phyloP scores from a whole-genome alignment of 257 asterid species.

The Petunia axillaris region DNA sequence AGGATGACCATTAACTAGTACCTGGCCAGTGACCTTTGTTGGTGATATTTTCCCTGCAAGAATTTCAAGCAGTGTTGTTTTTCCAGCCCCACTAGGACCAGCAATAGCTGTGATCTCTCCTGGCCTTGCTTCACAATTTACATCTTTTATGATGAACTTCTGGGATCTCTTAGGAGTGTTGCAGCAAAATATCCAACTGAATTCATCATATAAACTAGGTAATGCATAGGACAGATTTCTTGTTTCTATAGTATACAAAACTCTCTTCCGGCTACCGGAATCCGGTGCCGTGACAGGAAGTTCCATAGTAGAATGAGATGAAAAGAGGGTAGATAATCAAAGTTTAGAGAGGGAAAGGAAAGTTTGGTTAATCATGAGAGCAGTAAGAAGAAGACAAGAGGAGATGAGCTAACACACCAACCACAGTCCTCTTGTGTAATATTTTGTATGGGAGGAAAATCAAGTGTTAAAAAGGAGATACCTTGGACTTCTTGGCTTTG shows the following conservation, averaged over 20 bases:
- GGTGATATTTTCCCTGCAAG: constrained; percentile 67
- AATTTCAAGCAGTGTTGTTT: constrained; percentile 74
- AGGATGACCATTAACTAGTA: constrained; percentile 55
- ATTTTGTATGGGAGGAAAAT: constrained; percentile 45
- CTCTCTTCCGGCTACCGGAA: constrained; percentile 29
- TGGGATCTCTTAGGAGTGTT: constrained; percentile 33
- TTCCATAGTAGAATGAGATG: constrained; percentile 53
- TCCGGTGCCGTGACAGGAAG: constrained; percentile 50
- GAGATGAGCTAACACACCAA: constrained; percentile 82
- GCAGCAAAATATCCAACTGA: constrained; percentile 34
- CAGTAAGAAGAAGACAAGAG: constrained; percentile 27
- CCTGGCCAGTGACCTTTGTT: constrained; percentile 53
- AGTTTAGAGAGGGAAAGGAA: constrained; percentile 27
- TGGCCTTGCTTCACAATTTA: constrained; percentile 62
- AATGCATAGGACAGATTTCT: constrained; percentile 56
- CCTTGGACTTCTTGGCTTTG: not conserved
- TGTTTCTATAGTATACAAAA: constrained; percentile 52
- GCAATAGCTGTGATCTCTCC: constrained; percentile 86
- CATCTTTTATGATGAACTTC: constrained; percentile 58
- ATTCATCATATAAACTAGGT: constrained; percentile 31
- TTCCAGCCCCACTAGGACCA: constrained; percentile 95
- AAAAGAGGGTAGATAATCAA: constrained; percentile 26
- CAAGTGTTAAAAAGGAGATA: constrained; percentile 15
- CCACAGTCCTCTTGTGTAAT: constrained; percentile 39
- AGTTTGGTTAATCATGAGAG: constrained; percentile 22